Base-by-base conservation (phyloP, 2,329 filamentous ascomycete species). In the Fusarium proliferatum region DNA sequence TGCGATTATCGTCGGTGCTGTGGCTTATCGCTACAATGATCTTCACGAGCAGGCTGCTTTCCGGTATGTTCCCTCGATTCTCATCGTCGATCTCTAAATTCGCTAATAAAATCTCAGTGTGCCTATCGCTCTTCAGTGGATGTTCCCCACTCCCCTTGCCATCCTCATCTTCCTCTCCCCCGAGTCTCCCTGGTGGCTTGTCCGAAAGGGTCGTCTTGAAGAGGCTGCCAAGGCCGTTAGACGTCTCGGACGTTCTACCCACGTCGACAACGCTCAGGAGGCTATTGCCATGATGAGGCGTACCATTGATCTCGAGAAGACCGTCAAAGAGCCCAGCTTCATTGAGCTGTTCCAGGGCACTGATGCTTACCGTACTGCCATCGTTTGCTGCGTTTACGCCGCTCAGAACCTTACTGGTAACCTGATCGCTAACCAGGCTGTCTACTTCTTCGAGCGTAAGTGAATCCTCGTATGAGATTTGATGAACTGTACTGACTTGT, bases 401-500 rank as follows among this genome's bases (percentile, higher is more conserved):
- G 85, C 88, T 26, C 88, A 90, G 80, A 90, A 90, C 76, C 81
- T 90, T 53, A 87, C 88, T 3, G 88, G 89, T 77, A 90, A 90
- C 77, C 77, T 90, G 46, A 90, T 90, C 71, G 88, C 88, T 76
- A 90, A 90, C 78, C 88, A 90, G 77, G 88, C 88, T 9, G 87
- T 88, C 55, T 90, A 87, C 79, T 90, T 90, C 81, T 90, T 90
- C 57, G 78, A 85, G 67, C 80, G 78, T 79, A 49, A 72, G 76
- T 79, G 16, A 6, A 33, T 0, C 3, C 26, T 21, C 12, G 2
- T 23, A 0, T 10, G 12, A 16, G 12, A 0, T 56, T 5, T 16
- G 28, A 61, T 46, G 46, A 4, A 11, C 41, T 28, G 4, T 46
- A 4, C 68, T 76, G 39, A 76, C 12, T 10, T 39, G 23, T 39